Conservation (phyloP, 1,284 basidiomycete genomes). For the Ganoderma lingzhi region DNA sequence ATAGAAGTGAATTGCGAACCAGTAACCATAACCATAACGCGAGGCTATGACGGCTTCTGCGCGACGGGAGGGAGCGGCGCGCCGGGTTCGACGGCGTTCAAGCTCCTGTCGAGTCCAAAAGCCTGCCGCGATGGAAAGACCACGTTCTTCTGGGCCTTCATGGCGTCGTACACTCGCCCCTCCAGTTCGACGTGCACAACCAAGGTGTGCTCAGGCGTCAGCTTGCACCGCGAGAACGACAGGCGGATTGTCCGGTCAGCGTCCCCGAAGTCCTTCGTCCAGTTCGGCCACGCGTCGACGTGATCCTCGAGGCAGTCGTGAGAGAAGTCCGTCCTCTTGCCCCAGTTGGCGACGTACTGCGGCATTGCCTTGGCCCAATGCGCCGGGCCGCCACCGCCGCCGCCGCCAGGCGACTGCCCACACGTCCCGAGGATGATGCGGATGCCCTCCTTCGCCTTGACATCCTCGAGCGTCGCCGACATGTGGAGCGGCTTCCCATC, state of each 20-base stretch:
- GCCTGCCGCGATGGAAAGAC: not conserved
- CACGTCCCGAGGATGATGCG: slow-evolving; percentile 9
- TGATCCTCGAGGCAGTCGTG: slow-evolving; percentile 15
- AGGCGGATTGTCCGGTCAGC: slow-evolving; percentile 9
- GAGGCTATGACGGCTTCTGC: not conserved
- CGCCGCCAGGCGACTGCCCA: not conserved
- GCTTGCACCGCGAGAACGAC: slow-evolving; percentile 13
- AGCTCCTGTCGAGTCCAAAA: not conserved
- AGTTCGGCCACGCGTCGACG: slow-evolving; percentile 9
- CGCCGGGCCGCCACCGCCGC: not conserved
- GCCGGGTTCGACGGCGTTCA: not conserved
- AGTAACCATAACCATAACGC: not conserved
- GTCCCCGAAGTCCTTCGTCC: slow-evolving; percentile 14
- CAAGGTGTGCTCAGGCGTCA: slow-evolving; percentile 2
- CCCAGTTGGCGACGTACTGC: not conserved
- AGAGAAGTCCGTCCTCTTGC: not conserved
- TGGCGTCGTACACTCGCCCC: not conserved
- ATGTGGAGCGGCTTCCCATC: not conserved
- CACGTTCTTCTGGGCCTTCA: not conserved
- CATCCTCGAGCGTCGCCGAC: not conserved
- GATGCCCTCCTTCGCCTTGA: slow-evolving; percentile 7
- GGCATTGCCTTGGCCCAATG: slow-evolving; percentile 11
- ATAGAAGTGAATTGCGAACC: not conserved
- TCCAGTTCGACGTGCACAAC: slow-evolving; percentile 9
- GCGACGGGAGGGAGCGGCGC: not conserved